Evolutionary conservation across 2,329 filamentous ascomycete species (phyloP).

Genomic region (Alternaria viburni): DNA sequence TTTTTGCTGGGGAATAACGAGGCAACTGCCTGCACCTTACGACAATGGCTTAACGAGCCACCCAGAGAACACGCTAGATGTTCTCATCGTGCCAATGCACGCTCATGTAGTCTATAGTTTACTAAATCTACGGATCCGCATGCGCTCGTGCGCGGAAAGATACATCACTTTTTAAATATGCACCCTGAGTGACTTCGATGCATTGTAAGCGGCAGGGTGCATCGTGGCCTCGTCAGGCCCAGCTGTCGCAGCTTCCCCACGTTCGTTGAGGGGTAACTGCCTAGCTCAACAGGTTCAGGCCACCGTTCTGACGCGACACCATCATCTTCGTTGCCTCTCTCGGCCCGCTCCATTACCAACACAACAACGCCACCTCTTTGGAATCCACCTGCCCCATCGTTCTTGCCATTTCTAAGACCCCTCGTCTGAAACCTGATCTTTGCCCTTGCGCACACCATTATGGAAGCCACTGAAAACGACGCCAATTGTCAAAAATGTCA

Average conservation of each 20-base stretch:
- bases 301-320: not conserved
- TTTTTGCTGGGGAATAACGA: not conserved
- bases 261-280: not conserved
- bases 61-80: slow-evolving; percentile 8
- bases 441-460: not conserved
- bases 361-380: not conserved
- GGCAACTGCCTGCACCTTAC: slow-evolving; percentile 1
- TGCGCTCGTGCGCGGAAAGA: slow-evolving; percentile 33
- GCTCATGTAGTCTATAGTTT: slow-evolving; percentile 21
- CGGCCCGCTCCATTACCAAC: not conserved
- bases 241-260: not conserved
- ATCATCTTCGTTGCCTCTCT: not conserved
- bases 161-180: not conserved
- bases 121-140: slow-evolving; percentile 25
- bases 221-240: not conserved
- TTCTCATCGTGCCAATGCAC: slow-evolving; percentile 27
- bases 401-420: not conserved
- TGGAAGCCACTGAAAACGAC: not conserved
- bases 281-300: not conserved
- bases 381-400: not conserved
- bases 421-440: not conserved
- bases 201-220: not conserved
- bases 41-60: not conserved
- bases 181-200: not conserved
- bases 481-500: not conserved